Evolutionary conservation across 2,329 filamentous ascomycete species (phyloP).

Genomic region (Stachybotrys elegans): DNA sequence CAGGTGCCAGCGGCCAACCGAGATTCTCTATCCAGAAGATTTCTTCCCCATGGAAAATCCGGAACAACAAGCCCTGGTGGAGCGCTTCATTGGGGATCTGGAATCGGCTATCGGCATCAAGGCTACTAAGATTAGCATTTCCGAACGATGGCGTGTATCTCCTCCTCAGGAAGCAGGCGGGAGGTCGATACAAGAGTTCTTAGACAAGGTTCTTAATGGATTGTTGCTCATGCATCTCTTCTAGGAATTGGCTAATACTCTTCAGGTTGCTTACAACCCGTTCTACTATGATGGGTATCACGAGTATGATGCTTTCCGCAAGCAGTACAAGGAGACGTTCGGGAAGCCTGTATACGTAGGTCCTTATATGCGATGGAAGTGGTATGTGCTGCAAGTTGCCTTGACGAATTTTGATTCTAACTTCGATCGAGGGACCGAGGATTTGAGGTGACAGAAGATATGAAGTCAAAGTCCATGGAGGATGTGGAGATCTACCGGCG

Average conservation of each 20-base stretch:
- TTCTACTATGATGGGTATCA: background rate
- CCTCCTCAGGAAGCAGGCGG: background rate
- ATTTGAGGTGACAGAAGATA: background rate
- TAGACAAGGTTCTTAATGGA: background rate
- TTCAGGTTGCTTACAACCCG: background rate
- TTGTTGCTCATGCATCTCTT: background rate
- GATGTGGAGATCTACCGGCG: background rate
- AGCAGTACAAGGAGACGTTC: background rate
- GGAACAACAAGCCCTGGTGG: background rate
- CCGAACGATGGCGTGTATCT: background rate
- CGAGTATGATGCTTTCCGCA: background rate
- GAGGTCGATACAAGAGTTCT: background rate
- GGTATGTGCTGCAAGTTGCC: too few species aligned
- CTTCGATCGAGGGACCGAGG: background rate
- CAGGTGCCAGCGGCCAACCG: too few species aligned
- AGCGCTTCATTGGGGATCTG: background rate
- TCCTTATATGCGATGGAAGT: background rate
- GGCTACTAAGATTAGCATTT: background rate
- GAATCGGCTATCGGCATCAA: background rate
- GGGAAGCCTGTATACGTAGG: background rate
- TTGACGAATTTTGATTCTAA: background rate
- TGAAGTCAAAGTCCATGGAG: background rate
- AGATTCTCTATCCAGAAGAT: background rate
- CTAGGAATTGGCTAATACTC: too few species aligned
- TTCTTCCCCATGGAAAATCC: background rate